A percentile compares a stretch with the other conserved stretches of the same genome.
Conservation (phyloP, 768 basidiomycete genomes). For the Cubamyces sp. region DNA sequence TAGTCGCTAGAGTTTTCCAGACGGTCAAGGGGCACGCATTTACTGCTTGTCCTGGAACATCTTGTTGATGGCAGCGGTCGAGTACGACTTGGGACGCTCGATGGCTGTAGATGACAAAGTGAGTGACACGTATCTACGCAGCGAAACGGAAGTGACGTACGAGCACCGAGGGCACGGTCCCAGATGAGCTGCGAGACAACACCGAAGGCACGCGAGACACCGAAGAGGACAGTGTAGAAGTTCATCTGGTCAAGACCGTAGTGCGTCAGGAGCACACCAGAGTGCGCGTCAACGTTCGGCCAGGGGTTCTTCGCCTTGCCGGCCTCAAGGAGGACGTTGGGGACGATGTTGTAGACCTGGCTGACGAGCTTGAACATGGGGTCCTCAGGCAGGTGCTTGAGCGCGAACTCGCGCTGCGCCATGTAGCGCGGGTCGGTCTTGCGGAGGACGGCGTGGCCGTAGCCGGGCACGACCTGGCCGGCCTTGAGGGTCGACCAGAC, state of each 20-base stretch:
- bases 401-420: conserved; percentile 87
- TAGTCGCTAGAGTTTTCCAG: not conserved
- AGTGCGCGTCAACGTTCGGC: conserved; percentile 98
- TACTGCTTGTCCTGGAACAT: conserved; percentile 68
- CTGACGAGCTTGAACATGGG: conserved; percentile 94
- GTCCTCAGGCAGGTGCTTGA: conserved; percentile 84
- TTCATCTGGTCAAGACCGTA: conserved; percentile 90
- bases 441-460: conserved; percentile 84
- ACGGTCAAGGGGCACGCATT: not conserved
- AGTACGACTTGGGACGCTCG: conserved; percentile 92
- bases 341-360: conserved; percentile 87
- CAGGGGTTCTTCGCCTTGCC: conserved; percentile 94
- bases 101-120: conserved; percentile 51
- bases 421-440: conserved; percentile 94
- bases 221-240: conserved; percentile 97
- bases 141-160: conserved; percentile 47
- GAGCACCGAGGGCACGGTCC: conserved; percentile 92
- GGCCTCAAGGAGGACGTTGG: conserved; percentile 88
- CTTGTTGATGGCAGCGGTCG: conserved; percentile 75
- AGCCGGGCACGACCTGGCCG: conserved; percentile 94
- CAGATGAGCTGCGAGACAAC: conserved; percentile 89
- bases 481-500: conserved; percentile 93
- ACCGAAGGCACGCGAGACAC: conserved; percentile 93
- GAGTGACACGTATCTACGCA: conserved; percentile 3
- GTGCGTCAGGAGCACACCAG: conserved; percentile 84